Conservation (phyloP, 371 early-diverging fungal species). For the Mucor indicus region DNA sequence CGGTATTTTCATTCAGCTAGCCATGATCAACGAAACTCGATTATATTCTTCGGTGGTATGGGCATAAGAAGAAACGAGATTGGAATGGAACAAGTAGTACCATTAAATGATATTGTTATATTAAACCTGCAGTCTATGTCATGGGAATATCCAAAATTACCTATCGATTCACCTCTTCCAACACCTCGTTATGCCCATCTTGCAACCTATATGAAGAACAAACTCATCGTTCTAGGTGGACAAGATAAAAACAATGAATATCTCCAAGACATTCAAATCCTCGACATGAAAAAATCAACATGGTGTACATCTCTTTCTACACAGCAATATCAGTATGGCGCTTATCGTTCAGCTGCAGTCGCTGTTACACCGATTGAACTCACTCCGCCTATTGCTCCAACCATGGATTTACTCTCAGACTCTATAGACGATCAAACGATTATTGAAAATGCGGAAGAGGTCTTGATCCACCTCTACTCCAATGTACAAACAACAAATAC, state of each 20-base stretch:
- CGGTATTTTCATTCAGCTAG: constrained; percentile 78
- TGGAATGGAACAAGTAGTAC: neutral
- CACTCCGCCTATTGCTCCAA: constrained; percentile 23
- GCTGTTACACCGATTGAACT: constrained; percentile 38
- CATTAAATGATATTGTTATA: constrained; percentile 61
- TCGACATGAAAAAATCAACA: constrained; percentile 46
- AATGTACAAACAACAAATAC: constrained; percentile 47
- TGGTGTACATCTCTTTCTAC: constrained; percentile 58
- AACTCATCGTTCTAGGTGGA: constrained; percentile 68
- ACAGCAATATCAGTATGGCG: constrained; percentile 56
- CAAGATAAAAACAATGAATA: constrained; percentile 66
- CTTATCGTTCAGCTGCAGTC: constrained; percentile 66
- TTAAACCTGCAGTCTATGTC: constrained; percentile 31
- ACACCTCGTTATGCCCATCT: constrained; percentile 71
- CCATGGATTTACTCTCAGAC: constrained; percentile 13
- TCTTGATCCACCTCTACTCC: constrained; percentile 52
- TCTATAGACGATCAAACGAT: constrained; percentile 2
- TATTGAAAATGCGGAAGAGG: neutral
- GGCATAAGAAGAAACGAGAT: constrained; percentile 14
- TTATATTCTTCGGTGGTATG: constrained; percentile 62
- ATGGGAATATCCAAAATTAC: constrained; percentile 47
- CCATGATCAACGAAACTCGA: constrained; percentile 30
- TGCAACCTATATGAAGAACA: constrained; percentile 47
- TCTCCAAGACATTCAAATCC: constrained; percentile 64
- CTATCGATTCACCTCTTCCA: constrained; percentile 22